Conservation (phyloP, 2,329 filamentous ascomycete species). For the Colletotrichum filicis region DNA sequence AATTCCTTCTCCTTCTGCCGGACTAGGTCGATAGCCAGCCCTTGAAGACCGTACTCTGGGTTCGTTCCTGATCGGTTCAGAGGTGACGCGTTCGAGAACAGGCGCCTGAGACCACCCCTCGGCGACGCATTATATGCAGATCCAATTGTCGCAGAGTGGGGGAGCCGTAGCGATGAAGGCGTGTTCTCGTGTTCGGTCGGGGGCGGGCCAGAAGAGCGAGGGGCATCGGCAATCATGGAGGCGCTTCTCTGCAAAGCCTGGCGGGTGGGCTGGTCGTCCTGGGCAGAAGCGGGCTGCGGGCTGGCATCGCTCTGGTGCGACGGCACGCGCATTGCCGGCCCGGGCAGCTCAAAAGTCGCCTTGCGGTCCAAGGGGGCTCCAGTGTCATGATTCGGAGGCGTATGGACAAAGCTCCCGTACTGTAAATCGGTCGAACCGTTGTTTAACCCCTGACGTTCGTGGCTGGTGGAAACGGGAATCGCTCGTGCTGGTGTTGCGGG, state of each 20-base stretch:
- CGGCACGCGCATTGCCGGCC: slow-evolving; percentile 59
- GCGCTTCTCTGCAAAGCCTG: slow-evolving; percentile 48
- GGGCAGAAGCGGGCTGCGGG: slow-evolving; percentile 28
- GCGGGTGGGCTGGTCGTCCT: slow-evolving; percentile 38
- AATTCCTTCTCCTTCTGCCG: slow-evolving; percentile 85
- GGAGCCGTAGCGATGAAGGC: slow-evolving; percentile 18
- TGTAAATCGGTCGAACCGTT: slow-evolving; percentile 51
- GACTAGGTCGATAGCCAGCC: slow-evolving; percentile 65
- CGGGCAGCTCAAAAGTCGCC: slow-evolving; percentile 61
- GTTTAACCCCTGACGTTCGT: slow-evolving; percentile 55
- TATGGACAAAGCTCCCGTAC: slow-evolving; percentile 65
- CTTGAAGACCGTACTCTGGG: slow-evolving; percentile 55
- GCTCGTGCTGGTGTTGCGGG: slow-evolving; percentile 37
- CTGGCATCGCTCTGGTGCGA: slow-evolving; percentile 42
- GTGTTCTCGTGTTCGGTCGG: slow-evolving; percentile 9
- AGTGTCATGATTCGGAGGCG: slow-evolving; percentile 47
- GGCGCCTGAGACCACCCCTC: slow-evolving; percentile 45
- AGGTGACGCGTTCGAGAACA: slow-evolving; percentile 52
- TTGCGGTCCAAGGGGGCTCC: slow-evolving; percentile 39
- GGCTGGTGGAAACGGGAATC: slow-evolving; percentile 36
- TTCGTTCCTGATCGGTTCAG: slow-evolving; percentile 47
- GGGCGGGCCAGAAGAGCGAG: background rate
- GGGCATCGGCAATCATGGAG: slow-evolving; percentile 40
- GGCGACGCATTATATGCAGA: slow-evolving; percentile 17
- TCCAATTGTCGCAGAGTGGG: slow-evolving; percentile 27